phyloP scores from a whole-genome alignment of 306 rosid genomes.

The Cotoneaster glaucophyllus region DNA sequence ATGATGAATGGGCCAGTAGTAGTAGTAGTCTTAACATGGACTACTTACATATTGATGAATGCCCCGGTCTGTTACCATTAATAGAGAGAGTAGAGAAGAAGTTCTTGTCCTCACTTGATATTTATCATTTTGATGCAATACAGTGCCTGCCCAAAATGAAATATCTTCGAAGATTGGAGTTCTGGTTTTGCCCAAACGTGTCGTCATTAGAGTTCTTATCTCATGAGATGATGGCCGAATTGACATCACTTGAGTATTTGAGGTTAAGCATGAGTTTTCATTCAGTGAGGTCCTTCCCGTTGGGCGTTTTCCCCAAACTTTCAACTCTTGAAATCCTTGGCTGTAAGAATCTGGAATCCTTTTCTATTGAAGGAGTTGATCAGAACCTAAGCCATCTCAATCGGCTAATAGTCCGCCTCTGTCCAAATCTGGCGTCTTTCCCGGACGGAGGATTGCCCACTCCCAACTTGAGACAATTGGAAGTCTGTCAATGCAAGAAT shows the following conservation, averaged over 20 bases:
- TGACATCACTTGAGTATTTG: not conserved
- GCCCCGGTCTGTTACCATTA: too few relatives aligned
- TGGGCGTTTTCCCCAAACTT: not conserved
- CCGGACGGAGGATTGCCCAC: conserved; percentile 27
- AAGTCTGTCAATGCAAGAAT: accelerated
- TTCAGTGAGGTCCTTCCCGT: not conserved
- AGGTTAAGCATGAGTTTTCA: accelerated
- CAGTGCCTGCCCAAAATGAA: too few relatives aligned
- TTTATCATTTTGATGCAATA: too few relatives aligned
- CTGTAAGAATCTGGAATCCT: conserved; percentile 6
- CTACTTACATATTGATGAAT: not conserved
- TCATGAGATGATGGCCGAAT: not conserved
- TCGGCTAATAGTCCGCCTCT: not conserved
- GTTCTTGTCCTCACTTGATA: accelerated
- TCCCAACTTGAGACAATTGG: not conserved
- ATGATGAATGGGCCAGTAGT: not conserved
- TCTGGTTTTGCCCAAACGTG: accelerated
- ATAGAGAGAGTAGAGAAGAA: too few relatives aligned
- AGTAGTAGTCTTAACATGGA: not conserved
- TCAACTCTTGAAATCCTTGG: accelerated
- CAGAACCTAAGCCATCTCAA: not conserved
- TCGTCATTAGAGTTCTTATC: not conserved
- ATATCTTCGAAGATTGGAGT: too few relatives aligned
- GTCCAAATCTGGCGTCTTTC: conserved; percentile 26
- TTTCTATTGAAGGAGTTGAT: conserved; percentile 11